These are phyloP conservation scores for Mycena indigotica DNA, from an alignment of 768 basidiomycete species.

Conservation along the genomic window DNA sequence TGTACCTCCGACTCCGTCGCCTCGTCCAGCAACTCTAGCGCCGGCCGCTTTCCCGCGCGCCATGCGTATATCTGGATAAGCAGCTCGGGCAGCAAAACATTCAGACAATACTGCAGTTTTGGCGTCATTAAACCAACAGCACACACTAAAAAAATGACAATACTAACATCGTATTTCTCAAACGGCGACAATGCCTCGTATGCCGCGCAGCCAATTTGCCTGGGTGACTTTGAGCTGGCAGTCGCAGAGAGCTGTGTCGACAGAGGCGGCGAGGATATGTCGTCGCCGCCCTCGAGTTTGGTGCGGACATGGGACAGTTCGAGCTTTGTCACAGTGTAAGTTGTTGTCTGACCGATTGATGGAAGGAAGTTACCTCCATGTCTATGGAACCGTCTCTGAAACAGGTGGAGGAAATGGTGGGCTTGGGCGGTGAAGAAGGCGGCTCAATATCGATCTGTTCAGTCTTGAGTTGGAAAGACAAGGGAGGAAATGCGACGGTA, in stretches of 20 bases:
- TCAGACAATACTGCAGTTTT: conserved; percentile 68
- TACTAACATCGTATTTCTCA: conserved; percentile 56
- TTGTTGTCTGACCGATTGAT: not conserved
- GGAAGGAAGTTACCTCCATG: not conserved
- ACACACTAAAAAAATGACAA: no score
- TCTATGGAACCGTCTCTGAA: conserved; percentile 4
- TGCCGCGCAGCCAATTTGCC: conserved; percentile 40
- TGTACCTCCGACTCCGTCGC: conserved; percentile 54
- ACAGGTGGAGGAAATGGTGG: not conserved
- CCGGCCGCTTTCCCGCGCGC: conserved; percentile 61
- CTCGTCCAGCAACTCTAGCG: conserved; percentile 52
- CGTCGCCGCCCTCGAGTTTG: conserved; percentile 4
- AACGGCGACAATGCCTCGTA: conserved; percentile 47
- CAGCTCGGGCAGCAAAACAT: conserved; percentile 72
- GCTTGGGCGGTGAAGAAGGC: not conserved
- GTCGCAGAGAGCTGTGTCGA: conserved; percentile 2
- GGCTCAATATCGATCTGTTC: not conserved
- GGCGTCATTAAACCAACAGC: no score
- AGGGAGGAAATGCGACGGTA: no score
- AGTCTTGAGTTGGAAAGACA: no score
- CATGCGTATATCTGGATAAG: conserved; percentile 75
- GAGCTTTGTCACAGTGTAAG: not conserved
- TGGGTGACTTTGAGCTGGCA: conserved; percentile 18
- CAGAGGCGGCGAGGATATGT: conserved; percentile 23
- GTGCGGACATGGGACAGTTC: not conserved